A percentile compares a stretch with the other conserved stretches of the same genome.
Evolutionary conservation across 192 early-diverging fungal species (phyloP).

Genomic region (Coemansia sp.): DNA sequence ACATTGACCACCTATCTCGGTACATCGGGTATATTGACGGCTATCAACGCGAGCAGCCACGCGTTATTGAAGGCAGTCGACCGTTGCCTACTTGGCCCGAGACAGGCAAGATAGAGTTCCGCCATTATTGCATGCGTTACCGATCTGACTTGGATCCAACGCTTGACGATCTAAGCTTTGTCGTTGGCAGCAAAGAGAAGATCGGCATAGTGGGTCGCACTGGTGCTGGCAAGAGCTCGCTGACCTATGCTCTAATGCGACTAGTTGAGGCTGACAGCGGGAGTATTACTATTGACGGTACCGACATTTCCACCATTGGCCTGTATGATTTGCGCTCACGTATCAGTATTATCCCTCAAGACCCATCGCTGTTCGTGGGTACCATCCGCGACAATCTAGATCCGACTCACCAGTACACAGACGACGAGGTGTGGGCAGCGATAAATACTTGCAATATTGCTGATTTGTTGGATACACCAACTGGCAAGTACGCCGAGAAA

Average conservation of each 20-base stretch:
- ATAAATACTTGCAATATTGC: slow-evolving; percentile 52
- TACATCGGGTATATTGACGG: not conserved
- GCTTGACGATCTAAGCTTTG: slow-evolving; percentile 53
- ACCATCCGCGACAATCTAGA: slow-evolving; percentile 74
- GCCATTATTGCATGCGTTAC: slow-evolving; percentile 23
- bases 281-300: slow-evolving; percentile 65
- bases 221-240: slow-evolving; percentile 71
- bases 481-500: not conserved
- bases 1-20: not conserved
- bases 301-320: slow-evolving; percentile 59
- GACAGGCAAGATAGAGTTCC: slow-evolving; percentile 65
- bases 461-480: slow-evolving; percentile 43
- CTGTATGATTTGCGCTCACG: slow-evolving; percentile 64
- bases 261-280: slow-evolving; percentile 62
- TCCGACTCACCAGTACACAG: slow-evolving; percentile 57
- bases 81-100: slow-evolving; percentile 66
- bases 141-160: slow-evolving; percentile 4
- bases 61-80: slow-evolving; percentile 56
- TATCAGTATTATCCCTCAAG: slow-evolving; percentile 70
- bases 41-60: slow-evolving; percentile 59
- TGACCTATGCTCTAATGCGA: slow-evolving; percentile 68
- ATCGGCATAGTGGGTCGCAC: slow-evolving; percentile 87
- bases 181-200: slow-evolving; percentile 64
- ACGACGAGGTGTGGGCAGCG: slow-evolving; percentile 68
- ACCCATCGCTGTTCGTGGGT: slow-evolving; percentile 70